phyloP scores from a whole-genome alignment of 1,284 basidiomycete genomes.

The Ceratobasidium sp. region DNA sequence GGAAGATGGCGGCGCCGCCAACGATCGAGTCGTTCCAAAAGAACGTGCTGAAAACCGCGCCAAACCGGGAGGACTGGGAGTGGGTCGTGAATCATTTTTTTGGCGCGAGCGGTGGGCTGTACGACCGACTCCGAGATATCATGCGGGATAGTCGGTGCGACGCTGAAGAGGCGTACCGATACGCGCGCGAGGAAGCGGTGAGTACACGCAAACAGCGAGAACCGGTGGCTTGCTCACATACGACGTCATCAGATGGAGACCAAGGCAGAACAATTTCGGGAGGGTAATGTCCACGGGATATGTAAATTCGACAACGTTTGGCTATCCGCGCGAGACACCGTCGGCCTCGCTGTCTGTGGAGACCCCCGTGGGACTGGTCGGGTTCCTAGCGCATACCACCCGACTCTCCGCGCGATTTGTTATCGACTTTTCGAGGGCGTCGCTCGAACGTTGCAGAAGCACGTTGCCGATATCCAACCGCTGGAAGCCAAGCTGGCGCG shows the following conservation, averaged over 20 bases:
- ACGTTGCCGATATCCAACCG: neutral
- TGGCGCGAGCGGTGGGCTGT: neutral
- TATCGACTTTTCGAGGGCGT: neutral
- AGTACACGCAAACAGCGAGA: no score
- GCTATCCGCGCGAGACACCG: neutral
- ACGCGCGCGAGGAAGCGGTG: neutral
- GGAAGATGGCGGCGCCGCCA: neutral
- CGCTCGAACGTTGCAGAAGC: neutral
- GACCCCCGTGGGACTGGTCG: neutral
- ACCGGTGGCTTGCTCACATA: no score
- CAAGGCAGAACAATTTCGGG: neutral
- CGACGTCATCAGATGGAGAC: neutral
- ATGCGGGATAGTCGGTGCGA: neutral
- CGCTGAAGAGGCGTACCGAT: neutral
- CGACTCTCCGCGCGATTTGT: neutral
- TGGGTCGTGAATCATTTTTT: neutral
- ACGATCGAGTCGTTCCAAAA: neutral
- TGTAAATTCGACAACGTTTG: neutral
- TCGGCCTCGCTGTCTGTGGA: neutral
- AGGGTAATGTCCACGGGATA: neutral
- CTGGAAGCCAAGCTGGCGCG: neutral
- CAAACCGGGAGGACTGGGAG: neutral
- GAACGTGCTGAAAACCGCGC: neutral
- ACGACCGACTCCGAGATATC: neutral
- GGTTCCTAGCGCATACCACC: neutral